phyloP scores from a whole-genome alignment of 2,329 filamentous ascomycete genomes.

The Fusarium sp. region DNA sequence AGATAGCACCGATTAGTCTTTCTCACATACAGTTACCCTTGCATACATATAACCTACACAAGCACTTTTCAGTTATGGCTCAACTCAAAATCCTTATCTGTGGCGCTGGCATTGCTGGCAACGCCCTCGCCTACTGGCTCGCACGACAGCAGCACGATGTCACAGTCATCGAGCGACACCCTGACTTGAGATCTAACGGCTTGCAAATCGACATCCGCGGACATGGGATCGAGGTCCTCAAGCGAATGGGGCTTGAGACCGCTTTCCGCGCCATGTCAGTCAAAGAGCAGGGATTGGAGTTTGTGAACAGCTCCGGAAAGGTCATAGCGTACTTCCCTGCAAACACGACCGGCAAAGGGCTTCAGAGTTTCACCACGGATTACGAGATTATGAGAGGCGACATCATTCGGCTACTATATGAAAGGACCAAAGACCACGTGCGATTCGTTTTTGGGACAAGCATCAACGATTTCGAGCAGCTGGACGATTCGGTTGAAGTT shows the following conservation, averaged over 20 bases:
- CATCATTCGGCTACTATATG: conserved; percentile 56
- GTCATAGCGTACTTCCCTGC: conserved; percentile 51
- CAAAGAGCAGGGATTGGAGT: conserved; percentile 57
- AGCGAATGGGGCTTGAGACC: conserved; percentile 42
- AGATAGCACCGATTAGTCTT: no score
- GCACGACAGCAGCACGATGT: conserved; percentile 41
- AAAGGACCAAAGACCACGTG: conserved; percentile 45
- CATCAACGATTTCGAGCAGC: conserved; percentile 46
- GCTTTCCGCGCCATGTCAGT: conserved; percentile 51
- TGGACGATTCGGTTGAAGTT: conserved; percentile 48
- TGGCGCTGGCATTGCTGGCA: conserved; percentile 48
- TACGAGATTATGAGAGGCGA: conserved; percentile 66
- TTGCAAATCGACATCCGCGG: conserved; percentile 65
- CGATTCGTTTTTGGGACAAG: conserved; percentile 46
- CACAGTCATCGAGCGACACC: conserved; percentile 53
- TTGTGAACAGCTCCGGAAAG: conserved; percentile 55
- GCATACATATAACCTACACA: no score
- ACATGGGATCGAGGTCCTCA: conserved; percentile 60
- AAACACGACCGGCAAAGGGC: conserved; percentile 18
- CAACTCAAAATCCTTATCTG: conserved; percentile 47
- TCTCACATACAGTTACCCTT: no score
- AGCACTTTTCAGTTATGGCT: conserved; percentile 1
- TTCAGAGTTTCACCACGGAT: conserved; percentile 56
- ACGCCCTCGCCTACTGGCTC: conserved; percentile 45
- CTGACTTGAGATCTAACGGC: conserved; percentile 56